Base-by-base conservation (phyloP, 139 green algal species). In the Chlorella sp. region DNA sequence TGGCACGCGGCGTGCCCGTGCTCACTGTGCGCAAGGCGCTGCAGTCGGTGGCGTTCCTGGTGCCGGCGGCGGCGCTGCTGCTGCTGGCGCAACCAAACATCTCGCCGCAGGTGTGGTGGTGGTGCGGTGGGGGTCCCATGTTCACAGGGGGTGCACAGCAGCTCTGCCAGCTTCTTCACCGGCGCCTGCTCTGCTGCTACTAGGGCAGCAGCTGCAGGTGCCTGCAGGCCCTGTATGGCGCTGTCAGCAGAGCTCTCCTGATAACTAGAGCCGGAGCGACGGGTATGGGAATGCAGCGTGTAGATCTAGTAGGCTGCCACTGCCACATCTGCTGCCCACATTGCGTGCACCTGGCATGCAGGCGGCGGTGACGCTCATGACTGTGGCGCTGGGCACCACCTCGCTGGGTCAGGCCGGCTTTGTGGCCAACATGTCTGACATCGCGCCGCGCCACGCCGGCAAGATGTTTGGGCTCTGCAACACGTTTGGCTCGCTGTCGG, bases 391-490 rank as follows among this genome's bases (percentile, higher is more conserved):
- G 5, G 91, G 90, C 60, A 88, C 88, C 61, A 94, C 89, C 0
- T 94, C 88, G 0, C 77, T 96, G 4, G 90, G 91, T 35, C 81
- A 90, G 74, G 91, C 87, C 6, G 90, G 89, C 0, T 96, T 96
- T 76, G 88, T 94, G 17, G 89, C 89, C 26, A 96, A 94, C 77
- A 95, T 96, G 84, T 88, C 84, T 14, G 92, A 97, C 74, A 88
- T 97, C 36, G 91, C 92, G 3, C 92, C 92, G 1, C 68, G 75
- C 0, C 74, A 91, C 31, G 91, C 90, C 0, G 88, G 92, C 49
- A 77, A 85, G 79, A 86, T 97, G 64, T 97, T 97, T 79, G 92
- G 90, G 27, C 80, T 95, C 20, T 93, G 88, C 80, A 96, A 96
- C 82, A 97, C 92, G 1, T 96, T 94, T 85, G 92, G 90, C 4